Percentiles rank a stretch among this genome's conserved stretches.
Evolutionary conservation across 202 grass and related monocot genomes (phyloP).

Genomic region (Panicum virgatum): DNA sequence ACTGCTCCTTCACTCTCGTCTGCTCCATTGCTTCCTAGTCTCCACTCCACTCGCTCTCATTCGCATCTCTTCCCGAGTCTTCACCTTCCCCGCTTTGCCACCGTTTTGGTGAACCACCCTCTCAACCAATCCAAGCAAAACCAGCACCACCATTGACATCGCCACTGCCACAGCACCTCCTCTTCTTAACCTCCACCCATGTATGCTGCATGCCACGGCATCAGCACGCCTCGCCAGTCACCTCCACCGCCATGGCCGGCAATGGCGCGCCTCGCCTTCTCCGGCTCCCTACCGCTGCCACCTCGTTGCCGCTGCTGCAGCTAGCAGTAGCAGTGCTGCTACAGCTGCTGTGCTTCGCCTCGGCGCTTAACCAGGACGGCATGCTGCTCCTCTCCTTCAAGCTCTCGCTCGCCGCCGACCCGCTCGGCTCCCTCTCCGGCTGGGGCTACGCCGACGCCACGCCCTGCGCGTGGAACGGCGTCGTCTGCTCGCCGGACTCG

Average conservation of each 20-base stretch:
- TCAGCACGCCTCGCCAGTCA: not conserved
- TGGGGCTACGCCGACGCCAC: conserved; percentile 70
- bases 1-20: not conserved
- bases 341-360: conserved; percentile 25
- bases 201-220: conserved; percentile 28
- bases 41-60: not conserved
- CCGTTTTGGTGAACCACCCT: conserved; percentile 46
- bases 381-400: conserved; percentile 78
- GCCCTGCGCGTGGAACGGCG: conserved; percentile 84
- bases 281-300: not conserved
- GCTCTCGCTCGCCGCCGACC: conserved; percentile 67
- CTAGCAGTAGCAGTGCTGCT: not conserved
- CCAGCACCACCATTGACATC: not conserved
- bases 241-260: conserved; percentile 31
- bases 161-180: not conserved
- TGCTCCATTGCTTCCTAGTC: not conserved
- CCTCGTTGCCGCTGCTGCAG: not conserved
- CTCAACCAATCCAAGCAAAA: conserved; percentile 47
- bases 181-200: conserved; percentile 48
- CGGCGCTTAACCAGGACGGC: conserved; percentile 70
- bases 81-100: not conserved
- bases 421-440: conserved; percentile 57
- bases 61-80: too few species aligned
- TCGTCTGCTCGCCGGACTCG: conserved; percentile 60
- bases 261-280: conserved; percentile 15